Base-by-base conservation (phyloP, 2,329 filamentous ascomycete genomes). In the Ophiostoma sp. region DNA sequence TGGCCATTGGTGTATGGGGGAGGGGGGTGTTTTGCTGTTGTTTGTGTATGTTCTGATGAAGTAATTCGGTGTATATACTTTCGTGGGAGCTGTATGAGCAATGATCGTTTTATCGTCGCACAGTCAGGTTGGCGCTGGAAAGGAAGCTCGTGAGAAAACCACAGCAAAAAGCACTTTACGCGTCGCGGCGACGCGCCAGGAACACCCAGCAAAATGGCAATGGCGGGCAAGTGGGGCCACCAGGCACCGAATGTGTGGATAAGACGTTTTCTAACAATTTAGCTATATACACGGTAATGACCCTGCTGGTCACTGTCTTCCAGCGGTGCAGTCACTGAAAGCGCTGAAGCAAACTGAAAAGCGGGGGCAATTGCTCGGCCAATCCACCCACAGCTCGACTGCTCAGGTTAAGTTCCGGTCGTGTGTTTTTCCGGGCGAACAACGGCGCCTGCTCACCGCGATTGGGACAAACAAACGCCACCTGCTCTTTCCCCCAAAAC, bases 1-100 rank as follows among this genome's bases (percentile, higher is more conserved):
- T 95, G 69, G 94, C 90, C 92, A 98, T 97, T 66, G 61, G 59
- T 59, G 64, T 45, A 17, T 22, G 39, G 36, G n/a, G 39, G n/a
- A 3, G 42, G 12, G 7, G 3, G 39, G 33, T 59, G 25, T n/a
- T 63, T 8, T 63, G 17, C 12, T 4, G 15, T 36, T 22, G 8
- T 15, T 28, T 33, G 36, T n/a, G n/a, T 73, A 33, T 66, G 8
- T 45, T n/a, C 22, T 39, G 17, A 12, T 11, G 2, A 7, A 36
- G n/a, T 15, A 42, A n/a, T 17, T 45, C 1, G 15, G 4, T 9
- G 5, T 50, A 11, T 12, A 36, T 6, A 2, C 25, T 22, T 9
- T 69, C 17, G 59, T 61, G 50, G 8, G 7, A 52, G 25, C 11
- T 52, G n/a, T 70, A 52, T 55, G 22, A 12, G 22, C 22, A 11